These are phyloP conservation scores for Trichosporon asahii DNA, from an alignment of 1,284 basidiomycete genomes.

Conservation along the genomic window DNA sequence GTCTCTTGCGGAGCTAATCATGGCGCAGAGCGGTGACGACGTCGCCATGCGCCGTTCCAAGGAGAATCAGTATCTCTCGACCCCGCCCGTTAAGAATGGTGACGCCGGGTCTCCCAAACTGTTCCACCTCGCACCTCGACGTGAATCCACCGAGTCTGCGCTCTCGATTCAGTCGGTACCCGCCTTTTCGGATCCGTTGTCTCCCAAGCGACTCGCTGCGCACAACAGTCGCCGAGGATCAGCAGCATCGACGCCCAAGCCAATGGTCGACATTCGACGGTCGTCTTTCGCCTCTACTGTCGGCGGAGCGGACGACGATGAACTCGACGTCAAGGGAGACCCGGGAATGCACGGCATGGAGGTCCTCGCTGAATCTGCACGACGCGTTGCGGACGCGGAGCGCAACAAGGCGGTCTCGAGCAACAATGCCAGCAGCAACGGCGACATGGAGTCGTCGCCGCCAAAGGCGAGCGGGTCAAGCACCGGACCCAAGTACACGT, in stretches of 20 bases:
- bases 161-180: slow-evolving; percentile 15
- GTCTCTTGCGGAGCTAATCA: slow-evolving; percentile 44
- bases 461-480: slow-evolving; percentile 17
- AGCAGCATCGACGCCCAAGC: neutral
- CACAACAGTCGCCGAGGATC: slow-evolving; percentile 6
- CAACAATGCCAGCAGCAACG: slow-evolving; percentile 20
- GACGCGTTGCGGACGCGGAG: slow-evolving; percentile 37
- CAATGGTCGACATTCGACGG: slow-evolving; percentile 1
- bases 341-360: slow-evolving; percentile 46
- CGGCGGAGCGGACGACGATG: slow-evolving; percentile 21
- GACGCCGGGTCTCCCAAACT: slow-evolving; percentile 2
- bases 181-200: neutral
- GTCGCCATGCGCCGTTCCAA: slow-evolving; percentile 24
- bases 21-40: slow-evolving; percentile 40
- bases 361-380: slow-evolving; percentile 41
- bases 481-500: slow-evolving; percentile 45
- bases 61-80: slow-evolving; percentile 5
- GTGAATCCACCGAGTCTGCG: slow-evolving; percentile 34
- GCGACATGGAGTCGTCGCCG: slow-evolving; percentile 19
- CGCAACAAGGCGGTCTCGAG: slow-evolving; percentile 20
- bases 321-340: slow-evolving; percentile 26
- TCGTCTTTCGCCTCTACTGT: slow-evolving; percentile 3
- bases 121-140: slow-evolving; percentile 19
- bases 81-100: slow-evolving; percentile 3
- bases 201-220: neutral